These are phyloP conservation scores for Crotalaria pallida DNA, from an alignment of 306 rosid species.

Conservation along the genomic window DNA sequence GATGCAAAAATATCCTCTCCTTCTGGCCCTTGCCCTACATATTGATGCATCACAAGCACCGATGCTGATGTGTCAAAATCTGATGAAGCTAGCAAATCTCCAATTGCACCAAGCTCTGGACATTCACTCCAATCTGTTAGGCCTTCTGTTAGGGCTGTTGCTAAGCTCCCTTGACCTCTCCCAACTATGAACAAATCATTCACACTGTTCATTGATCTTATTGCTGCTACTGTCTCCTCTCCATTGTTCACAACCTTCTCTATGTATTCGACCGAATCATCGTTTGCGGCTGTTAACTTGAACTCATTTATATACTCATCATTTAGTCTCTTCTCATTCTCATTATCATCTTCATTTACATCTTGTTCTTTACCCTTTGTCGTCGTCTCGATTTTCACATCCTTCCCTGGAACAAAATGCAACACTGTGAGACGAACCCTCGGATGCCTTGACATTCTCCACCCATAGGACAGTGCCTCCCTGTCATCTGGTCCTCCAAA, in stretches of 20 bases:
- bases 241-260: constrained; percentile 65
- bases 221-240: constrained; percentile 66
- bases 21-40: constrained; percentile 30
- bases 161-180: constrained; percentile 64
- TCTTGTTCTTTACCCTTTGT: not conserved
- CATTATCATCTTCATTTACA: not conserved
- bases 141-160: constrained; percentile 70
- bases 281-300: not conserved
- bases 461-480: constrained; percentile 70
- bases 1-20: constrained; percentile 22
- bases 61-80: constrained; percentile 76
- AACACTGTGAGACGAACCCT: constrained; percentile 52
- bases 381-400: not conserved
- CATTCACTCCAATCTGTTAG: constrained; percentile 84
- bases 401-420: constrained; percentile 40
- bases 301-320: constrained; percentile 51
- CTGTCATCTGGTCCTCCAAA: constrained; percentile 86
- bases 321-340: constrained; percentile 34
- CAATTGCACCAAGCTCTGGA: constrained; percentile 82
- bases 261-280: constrained; percentile 30
- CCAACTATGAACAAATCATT: constrained; percentile 76
- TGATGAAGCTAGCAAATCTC: constrained; percentile 77
- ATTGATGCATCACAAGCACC: constrained; percentile 71
- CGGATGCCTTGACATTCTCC: constrained; percentile 70
- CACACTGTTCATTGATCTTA: constrained; percentile 46